A percentile compares a stretch with the other conserved stretches of the same genome.
phyloP scores from a whole-genome alignment of 2,329 filamentous ascomycete genomes.

The Chaetomium sp. region DNA sequence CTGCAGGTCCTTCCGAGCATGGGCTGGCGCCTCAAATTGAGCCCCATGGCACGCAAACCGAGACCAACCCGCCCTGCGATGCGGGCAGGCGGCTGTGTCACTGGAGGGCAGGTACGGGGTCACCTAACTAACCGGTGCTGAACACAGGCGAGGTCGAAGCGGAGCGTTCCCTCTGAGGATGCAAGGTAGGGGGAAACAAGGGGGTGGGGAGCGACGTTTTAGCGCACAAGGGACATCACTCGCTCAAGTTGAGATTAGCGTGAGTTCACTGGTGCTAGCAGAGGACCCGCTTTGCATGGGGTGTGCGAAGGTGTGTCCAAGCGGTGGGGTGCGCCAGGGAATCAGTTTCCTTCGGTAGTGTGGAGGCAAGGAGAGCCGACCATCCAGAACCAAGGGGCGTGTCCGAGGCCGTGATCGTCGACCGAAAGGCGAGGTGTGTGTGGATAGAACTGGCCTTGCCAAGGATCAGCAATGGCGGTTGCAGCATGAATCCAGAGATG shows the following conservation, averaged over 20 bases:
- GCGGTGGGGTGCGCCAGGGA: constrained; percentile 4
- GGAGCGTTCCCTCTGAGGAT: constrained; percentile 1
- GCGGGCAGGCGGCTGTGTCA: constrained; percentile 5
- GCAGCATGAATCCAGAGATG: neutral
- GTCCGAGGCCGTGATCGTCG: neutral
- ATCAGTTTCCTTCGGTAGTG: neutral
- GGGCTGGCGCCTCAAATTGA: constrained; percentile 11
- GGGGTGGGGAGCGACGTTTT: constrained; percentile 7
- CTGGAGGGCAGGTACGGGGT: constrained; percentile 5
- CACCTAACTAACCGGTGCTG: neutral
- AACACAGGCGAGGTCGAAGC: neutral
- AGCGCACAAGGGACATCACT: constrained; percentile 4
- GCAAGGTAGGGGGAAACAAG: constrained; percentile 4
- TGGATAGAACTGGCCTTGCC: neutral
- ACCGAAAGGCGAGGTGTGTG: constrained; percentile 1
- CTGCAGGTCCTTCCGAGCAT: constrained; percentile 16
- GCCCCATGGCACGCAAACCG: constrained; percentile 9
- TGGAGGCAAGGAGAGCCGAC: neutral
- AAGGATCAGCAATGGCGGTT: constrained; percentile 11
- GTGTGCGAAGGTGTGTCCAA: neutral
- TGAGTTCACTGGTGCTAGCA: neutral
- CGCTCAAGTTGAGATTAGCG: neutral
- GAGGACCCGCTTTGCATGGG: neutral
- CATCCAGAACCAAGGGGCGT: neutral
- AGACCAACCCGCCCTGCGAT: neutral